Base-by-base conservation (phyloP, 345 rosid genomes). In the Citrus sp. region DNA sequence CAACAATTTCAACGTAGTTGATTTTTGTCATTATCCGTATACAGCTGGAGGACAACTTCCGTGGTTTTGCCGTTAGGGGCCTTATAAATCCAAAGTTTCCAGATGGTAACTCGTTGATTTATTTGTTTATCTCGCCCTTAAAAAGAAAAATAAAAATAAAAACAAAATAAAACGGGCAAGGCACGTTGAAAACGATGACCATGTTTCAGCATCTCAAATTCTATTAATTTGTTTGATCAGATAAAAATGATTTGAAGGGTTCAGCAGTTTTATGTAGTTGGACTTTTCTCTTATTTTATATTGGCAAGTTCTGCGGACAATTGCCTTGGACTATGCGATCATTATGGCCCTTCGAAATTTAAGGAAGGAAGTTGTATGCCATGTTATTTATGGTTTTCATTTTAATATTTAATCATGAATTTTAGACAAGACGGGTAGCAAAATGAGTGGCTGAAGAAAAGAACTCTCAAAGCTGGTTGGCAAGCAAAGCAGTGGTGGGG, bases 141-240 rank as follows among this genome's bases (percentile, higher is more conserved):
- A 51, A 51, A 16, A 16, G 14, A 2, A 49, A 49, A 34, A 4
- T 0, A 35, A 51, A 18, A 51, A 51, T 1, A 51, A 4, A 51
- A 51, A 49, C 0, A 46, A 46, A 34, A 22, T 14, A 25, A 40
- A 30, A 51, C 68, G 61, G 67, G 46, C 74, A 35, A 59, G 78
- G 78, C 79, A 61, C 68, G 75, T 60, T 72, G 80, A 79, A 7
- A 79, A 54, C 66, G 75, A 79, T 35, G 61, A 22, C 51, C 46
- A 12, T 6, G 9, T 13, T 30, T n/a, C 55, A 63, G 67, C 6
- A 24, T 28, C 38, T 27, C 24, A 70, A 18, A 14, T 30, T 73
- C 28, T 22, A 27, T 14, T 49, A 65, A 54, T 63, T 38, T 40
- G 38, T 28, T 16, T 56, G n/a, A 55, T 12, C 12, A 34, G 25